Base-by-base conservation (phyloP, 2,329 filamentous ascomycete genomes). In the Pyricularia sp. region DNA sequence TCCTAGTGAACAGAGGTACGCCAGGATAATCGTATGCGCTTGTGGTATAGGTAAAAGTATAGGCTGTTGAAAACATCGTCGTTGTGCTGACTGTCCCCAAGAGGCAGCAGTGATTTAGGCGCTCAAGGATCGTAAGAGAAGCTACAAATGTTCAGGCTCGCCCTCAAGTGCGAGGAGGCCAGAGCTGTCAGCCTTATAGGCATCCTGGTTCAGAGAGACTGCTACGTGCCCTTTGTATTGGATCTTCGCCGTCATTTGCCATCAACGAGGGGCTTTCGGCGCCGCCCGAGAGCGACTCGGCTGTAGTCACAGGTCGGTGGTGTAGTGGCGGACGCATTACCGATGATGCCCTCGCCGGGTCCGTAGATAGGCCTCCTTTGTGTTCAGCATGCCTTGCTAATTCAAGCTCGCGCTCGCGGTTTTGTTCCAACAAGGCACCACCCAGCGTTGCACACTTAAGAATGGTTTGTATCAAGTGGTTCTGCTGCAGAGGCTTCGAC, bases 391-490 rank as follows among this genome's bases (percentile, higher is more conserved):
- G 77, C 71, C 75, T 73, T 68, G 79, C 76, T 68, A 79, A 76
- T 30, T 68, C 66, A 73, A 84, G 79, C 77, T 87, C 86, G 69
- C 83, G 82, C 76, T 90, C 87, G 67, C 87, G 81, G 74, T 90
- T 90, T 79, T 93, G 91, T 77, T 95, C 92, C 68, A 94, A 85
- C 68, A 96, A 83, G 67, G 90, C 90, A 64, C 92, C 91, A 69
- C 94, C 93, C 42, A 98, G 88, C 4, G 95, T 97, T 14, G 93
- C 94, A 77, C 94, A 98, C 79, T 97, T 97, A 72, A 98, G 86
- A 70, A 99, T 98, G 7, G 73, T 73, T 70, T 73, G 72, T 33
- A 73, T 73, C 33, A 74, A 71, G 69, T 73, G 73, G 73, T 71
- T 74, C 69, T 74, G 73, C 70, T 73, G 72, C 66, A 74, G 70